These are phyloP conservation scores for Sonneratia caseolaris DNA, from an alignment of 345 rosid species.

Conservation along the genomic window DNA sequence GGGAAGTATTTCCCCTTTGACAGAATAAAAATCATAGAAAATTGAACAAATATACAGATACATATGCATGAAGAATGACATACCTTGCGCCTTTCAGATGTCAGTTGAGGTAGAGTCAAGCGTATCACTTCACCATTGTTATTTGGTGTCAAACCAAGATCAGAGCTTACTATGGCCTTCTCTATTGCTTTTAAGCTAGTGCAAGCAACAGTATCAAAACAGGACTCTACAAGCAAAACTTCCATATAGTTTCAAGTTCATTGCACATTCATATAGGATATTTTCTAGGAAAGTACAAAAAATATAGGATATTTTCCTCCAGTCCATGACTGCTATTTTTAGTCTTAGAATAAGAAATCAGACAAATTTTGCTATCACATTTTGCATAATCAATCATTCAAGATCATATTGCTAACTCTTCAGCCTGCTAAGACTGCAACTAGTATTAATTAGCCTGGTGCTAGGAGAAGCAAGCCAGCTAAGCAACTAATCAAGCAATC, in stretches of 20 bases:
- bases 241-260: not conserved
- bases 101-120: slow-evolving; percentile 71
- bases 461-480: not conserved
- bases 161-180: slow-evolving; percentile 83
- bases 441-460: not conserved
- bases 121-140: slow-evolving; percentile 93
- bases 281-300: no score
- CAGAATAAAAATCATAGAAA: not conserved
- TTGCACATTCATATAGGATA: not conserved
- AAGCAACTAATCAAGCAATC: not conserved
- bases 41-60: not conserved
- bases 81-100: slow-evolving; percentile 93
- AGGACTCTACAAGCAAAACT: slow-evolving; percentile 2
- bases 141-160: slow-evolving; percentile 83
- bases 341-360: not conserved
- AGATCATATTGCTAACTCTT: not conserved
- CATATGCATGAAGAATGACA: slow-evolving; percentile 4
- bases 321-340: not conserved
- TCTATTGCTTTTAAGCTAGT: slow-evolving; percentile 74
- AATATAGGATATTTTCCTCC: not conserved
- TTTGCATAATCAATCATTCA: not conserved
- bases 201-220: slow-evolving; percentile 5
- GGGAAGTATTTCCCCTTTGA: not conserved
- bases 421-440: not conserved
- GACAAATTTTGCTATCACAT: not conserved